Percentiles rank a stretch among this genome's conserved stretches.
Conservation (phyloP, 257 asterid species). For the Paraleonurus japonicus region DNA sequence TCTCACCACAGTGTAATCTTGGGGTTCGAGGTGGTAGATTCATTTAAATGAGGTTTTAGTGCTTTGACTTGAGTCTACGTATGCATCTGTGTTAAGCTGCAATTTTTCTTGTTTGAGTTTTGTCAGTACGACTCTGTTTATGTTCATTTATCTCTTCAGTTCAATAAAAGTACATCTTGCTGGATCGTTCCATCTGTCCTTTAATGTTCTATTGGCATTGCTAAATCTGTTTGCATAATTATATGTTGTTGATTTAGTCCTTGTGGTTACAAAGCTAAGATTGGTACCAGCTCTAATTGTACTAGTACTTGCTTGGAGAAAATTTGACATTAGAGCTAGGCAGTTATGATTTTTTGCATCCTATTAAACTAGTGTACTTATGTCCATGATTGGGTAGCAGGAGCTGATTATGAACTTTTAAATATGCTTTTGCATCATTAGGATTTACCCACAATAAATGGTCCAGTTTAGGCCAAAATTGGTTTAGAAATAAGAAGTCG, state of each 20-base stretch:
- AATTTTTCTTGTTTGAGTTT: not conserved
- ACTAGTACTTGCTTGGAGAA: not conserved
- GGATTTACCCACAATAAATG: not conserved
- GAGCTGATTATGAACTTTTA: not conserved
- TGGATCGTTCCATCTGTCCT: not conserved
- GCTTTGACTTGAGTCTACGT: not conserved
- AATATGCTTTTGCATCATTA: no score
- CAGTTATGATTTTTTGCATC: not conserved
- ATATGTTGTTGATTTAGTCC: not conserved
- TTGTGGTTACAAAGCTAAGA: not conserved
- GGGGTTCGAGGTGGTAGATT: constrained; percentile 35
- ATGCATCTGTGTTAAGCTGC: not conserved
- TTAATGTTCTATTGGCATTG: not conserved
- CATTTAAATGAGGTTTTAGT: constrained; percentile 1
- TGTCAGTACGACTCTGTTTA: not conserved
- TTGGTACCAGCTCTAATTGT: not conserved
- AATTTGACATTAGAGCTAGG: no score
- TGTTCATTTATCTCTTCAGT: not conserved
- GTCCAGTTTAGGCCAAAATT: not conserved
- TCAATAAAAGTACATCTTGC: not conserved
- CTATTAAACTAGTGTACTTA: no score
- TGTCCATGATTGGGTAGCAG: not conserved
- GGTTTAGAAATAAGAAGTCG: not conserved
- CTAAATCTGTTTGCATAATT: not conserved
- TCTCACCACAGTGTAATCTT: constrained; percentile 43